phyloP scores from a whole-genome alignment of 1,284 basidiomycete species.

The Moesziomyces aphidis region DNA sequence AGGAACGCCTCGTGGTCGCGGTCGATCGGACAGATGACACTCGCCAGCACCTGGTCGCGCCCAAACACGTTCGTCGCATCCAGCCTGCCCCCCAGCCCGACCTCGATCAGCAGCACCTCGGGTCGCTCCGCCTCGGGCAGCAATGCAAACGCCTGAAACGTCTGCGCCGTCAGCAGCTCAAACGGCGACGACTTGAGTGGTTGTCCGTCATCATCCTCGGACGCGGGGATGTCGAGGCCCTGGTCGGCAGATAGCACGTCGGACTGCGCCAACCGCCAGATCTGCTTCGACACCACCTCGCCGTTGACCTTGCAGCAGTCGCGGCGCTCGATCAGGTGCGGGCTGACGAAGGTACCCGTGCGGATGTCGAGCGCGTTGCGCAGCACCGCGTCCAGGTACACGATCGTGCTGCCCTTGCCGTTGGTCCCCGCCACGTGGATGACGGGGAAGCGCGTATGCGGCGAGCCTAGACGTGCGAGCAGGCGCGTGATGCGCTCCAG shows the following conservation, averaged over 20 bases:
- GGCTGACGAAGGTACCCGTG: constrained; percentile 90
- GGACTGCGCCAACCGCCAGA: constrained; percentile 73
- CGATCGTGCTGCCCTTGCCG: constrained; percentile 93
- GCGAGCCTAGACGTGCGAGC: constrained; percentile 72
- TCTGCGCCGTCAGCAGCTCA: constrained; percentile 71
- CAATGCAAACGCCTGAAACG: constrained; percentile 58
- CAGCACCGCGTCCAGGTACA: constrained; percentile 83
- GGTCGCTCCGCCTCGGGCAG: constrained; percentile 69
- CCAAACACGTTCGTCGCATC: constrained; percentile 93
- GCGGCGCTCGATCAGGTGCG: constrained; percentile 82
- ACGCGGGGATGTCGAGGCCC: constrained; percentile 75
- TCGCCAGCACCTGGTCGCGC: constrained; percentile 77
- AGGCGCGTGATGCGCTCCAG: constrained; percentile 78
- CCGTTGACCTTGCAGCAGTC: constrained; percentile 83
- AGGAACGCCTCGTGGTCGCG: constrained; percentile 93
- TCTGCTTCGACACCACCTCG: constrained; percentile 71
- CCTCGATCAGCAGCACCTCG: constrained; percentile 89
- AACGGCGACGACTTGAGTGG: constrained; percentile 58
- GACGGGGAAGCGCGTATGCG: constrained; percentile 80
- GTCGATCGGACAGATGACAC: constrained; percentile 85
- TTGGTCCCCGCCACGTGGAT: constrained; percentile 96
- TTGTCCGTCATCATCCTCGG: constrained; percentile 19
- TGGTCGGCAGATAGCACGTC: constrained; percentile 74
- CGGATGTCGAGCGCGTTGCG: constrained; percentile 71
- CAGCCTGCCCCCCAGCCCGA: constrained; percentile 90